A percentile compares a stretch with the other conserved stretches of the same genome.
Conservation (phyloP, 495 filamentous ascomycete species). For the Tricharina praecox region DNA sequence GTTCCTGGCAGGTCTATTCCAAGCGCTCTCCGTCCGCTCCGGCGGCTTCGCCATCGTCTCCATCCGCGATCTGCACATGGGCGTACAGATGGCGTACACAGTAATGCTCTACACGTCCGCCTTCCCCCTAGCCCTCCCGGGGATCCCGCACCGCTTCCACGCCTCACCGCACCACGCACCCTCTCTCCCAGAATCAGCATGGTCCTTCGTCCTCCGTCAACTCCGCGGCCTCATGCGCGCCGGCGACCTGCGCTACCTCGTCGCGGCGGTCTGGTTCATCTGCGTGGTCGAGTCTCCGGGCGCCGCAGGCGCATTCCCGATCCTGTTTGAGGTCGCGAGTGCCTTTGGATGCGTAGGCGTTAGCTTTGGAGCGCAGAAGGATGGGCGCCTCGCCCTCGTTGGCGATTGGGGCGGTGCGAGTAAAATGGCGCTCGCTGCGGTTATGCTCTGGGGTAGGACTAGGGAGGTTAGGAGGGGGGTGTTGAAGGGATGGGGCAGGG, state of each 20-base stretch:
- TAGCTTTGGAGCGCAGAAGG: constrained; percentile 48
- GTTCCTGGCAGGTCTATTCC: constrained; percentile 65
- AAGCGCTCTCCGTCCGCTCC: constrained; percentile 58
- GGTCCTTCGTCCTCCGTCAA: constrained; percentile 47
- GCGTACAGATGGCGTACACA: constrained; percentile 65
- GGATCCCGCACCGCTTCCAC: too few species aligned
- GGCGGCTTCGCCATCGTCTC: constrained; percentile 73
- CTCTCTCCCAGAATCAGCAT: too few species aligned
- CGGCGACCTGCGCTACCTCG: constrained; percentile 79
- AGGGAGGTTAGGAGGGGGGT: constrained; percentile 38
- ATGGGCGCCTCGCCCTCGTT: constrained; percentile 53
- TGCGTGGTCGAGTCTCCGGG: constrained; percentile 62
- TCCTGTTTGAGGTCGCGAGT: constrained; percentile 69
- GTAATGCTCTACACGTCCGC: constrained; percentile 52
- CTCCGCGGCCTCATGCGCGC: constrained; percentile 57
- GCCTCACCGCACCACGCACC: too few species aligned
- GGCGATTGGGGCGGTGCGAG: constrained; percentile 50
- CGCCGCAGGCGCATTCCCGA: constrained; percentile 60
- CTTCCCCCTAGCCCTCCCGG: constrained; percentile 9
- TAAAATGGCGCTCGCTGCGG: constrained; percentile 59
- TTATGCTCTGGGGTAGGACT: constrained; percentile 66
- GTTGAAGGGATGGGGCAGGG: constrained; percentile 11
- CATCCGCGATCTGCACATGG: constrained; percentile 52
- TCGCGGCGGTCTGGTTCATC: constrained; percentile 40
- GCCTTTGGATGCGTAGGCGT: constrained; percentile 81